These are phyloP conservation scores for Stentor coeruleus DNA, from an alignment of 73 alveolate genomes.

Conservation along the genomic window DNA sequence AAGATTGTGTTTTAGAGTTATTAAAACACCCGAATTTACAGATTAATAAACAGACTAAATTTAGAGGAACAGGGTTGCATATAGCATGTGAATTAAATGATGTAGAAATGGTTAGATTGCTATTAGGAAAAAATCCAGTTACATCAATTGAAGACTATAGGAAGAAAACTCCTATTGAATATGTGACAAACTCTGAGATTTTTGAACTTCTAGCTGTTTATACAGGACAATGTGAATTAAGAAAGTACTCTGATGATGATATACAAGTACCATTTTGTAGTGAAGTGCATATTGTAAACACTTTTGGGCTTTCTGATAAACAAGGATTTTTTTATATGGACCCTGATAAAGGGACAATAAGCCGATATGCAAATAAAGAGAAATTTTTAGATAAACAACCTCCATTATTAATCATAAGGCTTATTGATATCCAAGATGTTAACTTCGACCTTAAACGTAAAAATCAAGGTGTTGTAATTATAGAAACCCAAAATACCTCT, in stretches of 20 bases:
- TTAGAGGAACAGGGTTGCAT: slow-evolving; percentile 66
- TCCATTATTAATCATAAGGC: not conserved
- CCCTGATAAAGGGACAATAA: not conserved
- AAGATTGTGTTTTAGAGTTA: slow-evolving; percentile 50
- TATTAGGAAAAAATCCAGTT: slow-evolving; percentile 48
- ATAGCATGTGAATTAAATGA: slow-evolving; percentile 60
- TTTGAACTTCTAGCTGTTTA: slow-evolving; percentile 43
- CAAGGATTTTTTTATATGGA: not conserved
- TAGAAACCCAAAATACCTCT: not conserved
- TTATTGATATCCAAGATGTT: slow-evolving; percentile 9
- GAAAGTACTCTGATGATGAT: not conserved
- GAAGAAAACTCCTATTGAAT: slow-evolving; percentile 53
- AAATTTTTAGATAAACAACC: not conserved
- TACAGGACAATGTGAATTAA: slow-evolving; percentile 31
- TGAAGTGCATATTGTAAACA: not conserved
- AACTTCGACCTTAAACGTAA: not conserved
- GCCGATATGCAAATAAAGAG: not conserved
- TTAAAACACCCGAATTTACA: slow-evolving; percentile 39
- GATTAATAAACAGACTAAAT: slow-evolving; percentile 44
- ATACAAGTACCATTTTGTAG: slow-evolving; percentile 30
- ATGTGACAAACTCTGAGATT: slow-evolving; percentile 51
- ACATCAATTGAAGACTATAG: slow-evolving; percentile 38
- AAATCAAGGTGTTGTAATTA: not conserved
- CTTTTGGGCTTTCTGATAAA: not conserved
- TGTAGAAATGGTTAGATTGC: slow-evolving; percentile 50